A percentile compares a stretch with the other conserved stretches of the same genome.
These are phyloP conservation scores for Penicillium lividum DNA, from an alignment of 495 filamentous ascomycete genomes.

Conservation along the genomic window DNA sequence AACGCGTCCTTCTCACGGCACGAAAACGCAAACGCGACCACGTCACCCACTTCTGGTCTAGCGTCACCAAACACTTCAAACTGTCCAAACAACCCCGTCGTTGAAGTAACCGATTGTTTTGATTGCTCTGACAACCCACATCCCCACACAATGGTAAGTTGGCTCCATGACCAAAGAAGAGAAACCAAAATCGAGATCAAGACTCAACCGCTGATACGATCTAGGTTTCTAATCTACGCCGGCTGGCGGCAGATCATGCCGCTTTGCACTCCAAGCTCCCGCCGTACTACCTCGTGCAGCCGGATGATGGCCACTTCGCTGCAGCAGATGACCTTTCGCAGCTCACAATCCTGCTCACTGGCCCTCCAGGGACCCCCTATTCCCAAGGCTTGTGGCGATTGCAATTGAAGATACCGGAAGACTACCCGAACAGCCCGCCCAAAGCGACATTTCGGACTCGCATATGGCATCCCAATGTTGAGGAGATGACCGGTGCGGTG, in stretches of 20 bases:
- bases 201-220: conserved; percentile 15
- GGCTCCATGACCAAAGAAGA: conserved; percentile 2
- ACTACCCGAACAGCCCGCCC: conserved; percentile 65
- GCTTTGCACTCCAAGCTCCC: conserved; percentile 60
- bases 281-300: conserved; percentile 66
- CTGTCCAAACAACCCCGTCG: conserved; percentile 15
- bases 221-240: conserved; percentile 55
- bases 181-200: not conserved
- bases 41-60: conserved; percentile 23
- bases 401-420: conserved; percentile 61
- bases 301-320: conserved; percentile 27
- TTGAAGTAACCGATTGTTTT: conserved; percentile 31
- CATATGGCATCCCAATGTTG: conserved; percentile 75
- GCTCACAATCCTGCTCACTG: conserved; percentile 59
- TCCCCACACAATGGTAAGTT: conserved; percentile 22
- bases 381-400: conserved; percentile 60
- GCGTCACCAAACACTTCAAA: conserved; percentile 19
- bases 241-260: conserved; percentile 66
- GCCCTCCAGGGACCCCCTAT: conserved; percentile 67
- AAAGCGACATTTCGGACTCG: conserved; percentile 67
- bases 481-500: conserved; percentile 63
- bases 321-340: conserved; percentile 60
- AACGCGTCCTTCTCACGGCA: conserved; percentile 17
- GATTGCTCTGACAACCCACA: conserved; percentile 13
- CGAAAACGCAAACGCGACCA: conserved; percentile 17